Evolutionary conservation across 2,329 filamentous ascomycete genomes (phyloP).

Genomic region (Calonectria henricotiae): DNA sequence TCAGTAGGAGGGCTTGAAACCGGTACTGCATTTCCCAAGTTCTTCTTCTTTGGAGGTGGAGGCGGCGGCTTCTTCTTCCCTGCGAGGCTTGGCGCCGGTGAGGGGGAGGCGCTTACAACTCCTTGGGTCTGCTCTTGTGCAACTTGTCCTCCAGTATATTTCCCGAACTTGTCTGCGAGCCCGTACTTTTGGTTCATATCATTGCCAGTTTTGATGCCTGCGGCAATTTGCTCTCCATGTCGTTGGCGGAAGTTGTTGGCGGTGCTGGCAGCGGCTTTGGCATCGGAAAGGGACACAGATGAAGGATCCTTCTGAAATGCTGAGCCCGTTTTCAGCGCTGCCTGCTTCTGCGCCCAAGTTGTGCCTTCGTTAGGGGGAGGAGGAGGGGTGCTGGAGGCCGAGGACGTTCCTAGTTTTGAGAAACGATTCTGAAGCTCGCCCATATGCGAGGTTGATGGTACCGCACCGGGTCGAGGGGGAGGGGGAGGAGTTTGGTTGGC

Average conservation of each 20-base stretch:
- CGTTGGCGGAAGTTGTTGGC: conserved; percentile 80
- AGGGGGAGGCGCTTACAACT: conserved; percentile 23
- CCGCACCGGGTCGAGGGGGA: conserved; percentile 48
- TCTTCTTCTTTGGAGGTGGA: conserved; percentile 70
- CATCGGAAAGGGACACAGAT: conserved; percentile 74
- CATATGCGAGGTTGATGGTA: conserved; percentile 64
- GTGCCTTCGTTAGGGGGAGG: conserved; percentile 66
- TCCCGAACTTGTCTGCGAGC: conserved; percentile 61
- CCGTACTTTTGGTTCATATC: conserved; percentile 76
- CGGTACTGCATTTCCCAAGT: conserved; percentile 50
- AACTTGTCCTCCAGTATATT: conserved; percentile 45
- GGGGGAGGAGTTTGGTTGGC: conserved; percentile 50
- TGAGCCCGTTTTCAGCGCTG: conserved; percentile 74
- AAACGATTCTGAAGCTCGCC: conserved; percentile 81
- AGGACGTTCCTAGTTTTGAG: conserved; percentile 65
- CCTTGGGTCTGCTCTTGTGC: conserved; percentile 40
- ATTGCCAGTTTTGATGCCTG: conserved; percentile 73
- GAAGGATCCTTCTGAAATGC: conserved; percentile 75
- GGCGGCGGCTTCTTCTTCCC: conserved; percentile 71
- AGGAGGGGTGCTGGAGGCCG: conserved; percentile 43
- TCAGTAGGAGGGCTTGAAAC: conserved; percentile 43
- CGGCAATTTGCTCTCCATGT: conserved; percentile 78
- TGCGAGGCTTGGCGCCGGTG: conserved; percentile 45
- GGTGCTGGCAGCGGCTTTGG: conserved; percentile 72
- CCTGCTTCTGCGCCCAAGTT: conserved; percentile 77